A percentile compares a stretch with the other conserved stretches of the same genome.
Evolutionary conservation across 2,329 filamentous ascomycete genomes (phyloP).

Genomic region (Curvularia sp.): DNA sequence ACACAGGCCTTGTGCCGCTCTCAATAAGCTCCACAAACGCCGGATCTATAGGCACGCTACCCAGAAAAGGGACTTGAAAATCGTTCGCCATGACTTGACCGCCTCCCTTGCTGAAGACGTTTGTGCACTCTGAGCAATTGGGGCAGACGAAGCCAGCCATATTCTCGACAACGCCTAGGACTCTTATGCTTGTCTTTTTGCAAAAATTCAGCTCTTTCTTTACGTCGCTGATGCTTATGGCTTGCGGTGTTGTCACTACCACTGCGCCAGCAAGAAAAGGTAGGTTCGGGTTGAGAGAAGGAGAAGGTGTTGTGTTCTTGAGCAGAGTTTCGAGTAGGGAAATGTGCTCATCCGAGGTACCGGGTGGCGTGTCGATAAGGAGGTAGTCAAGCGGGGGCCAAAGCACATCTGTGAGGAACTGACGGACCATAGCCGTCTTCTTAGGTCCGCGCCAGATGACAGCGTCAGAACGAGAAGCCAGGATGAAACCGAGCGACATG

Average conservation of each 20-base stretch:
- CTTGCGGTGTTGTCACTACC: conserved; percentile 94
- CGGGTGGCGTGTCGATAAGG: conserved; percentile 93
- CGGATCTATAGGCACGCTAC: conserved; percentile 88
- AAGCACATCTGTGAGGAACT: conserved; percentile 89
- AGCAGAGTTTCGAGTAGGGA: conserved; percentile 85
- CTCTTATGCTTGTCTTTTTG: conserved; percentile 76
- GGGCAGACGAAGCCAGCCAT: conserved; percentile 92
- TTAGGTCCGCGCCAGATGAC: conserved; percentile 98
- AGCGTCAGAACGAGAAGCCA: conserved; percentile 82
- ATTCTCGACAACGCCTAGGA: conserved; percentile 93
- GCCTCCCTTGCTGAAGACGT: conserved; percentile 91
- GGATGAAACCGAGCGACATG: conserved; percentile 92
- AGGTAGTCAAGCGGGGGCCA: conserved; percentile 90
- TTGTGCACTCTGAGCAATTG: conserved; percentile 80
- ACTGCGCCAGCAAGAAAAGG: conserved; percentile 77
- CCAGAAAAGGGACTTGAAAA: conserved; percentile 82
- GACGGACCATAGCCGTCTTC: conserved; percentile 98
- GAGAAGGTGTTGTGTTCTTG: conserved; percentile 37
- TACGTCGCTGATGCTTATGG: conserved; percentile 90
- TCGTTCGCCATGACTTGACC: conserved; percentile 88
- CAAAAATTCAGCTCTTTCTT: conserved; percentile 96
- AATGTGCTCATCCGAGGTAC: conserved; percentile 96
- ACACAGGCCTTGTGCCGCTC: conserved; percentile 69
- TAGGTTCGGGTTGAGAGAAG: conserved; percentile 12
- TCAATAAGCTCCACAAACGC: conserved; percentile 90